A percentile compares a stretch with the other conserved stretches of the same genome.
Evolutionary conservation across 768 basidiomycete genomes (phyloP).

Genomic region (Trametes punicea): DNA sequence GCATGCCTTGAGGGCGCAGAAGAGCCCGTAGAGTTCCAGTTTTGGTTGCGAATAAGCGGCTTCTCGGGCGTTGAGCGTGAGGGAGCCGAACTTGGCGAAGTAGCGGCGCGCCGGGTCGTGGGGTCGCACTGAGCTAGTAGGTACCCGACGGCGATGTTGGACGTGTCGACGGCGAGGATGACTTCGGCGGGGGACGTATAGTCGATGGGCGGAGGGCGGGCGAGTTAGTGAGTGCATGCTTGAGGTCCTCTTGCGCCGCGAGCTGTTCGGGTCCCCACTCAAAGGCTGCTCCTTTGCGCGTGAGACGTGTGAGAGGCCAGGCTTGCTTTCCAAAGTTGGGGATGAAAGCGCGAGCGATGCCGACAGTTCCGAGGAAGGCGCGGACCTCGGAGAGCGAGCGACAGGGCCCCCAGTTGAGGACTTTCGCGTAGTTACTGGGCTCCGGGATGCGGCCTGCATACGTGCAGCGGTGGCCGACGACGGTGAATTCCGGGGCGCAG

Average conservation of each 20-base stretch:
- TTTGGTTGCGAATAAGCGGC: constrained; percentile 25
- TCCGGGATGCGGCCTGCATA: constrained; percentile 33
- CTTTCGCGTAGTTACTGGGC: constrained; percentile 26
- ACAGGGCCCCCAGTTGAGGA: constrained; percentile 24
- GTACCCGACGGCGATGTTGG: constrained; percentile 25
- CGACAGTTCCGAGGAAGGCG: constrained; percentile 26
- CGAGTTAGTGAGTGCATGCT: constrained; percentile 12
- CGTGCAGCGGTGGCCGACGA: constrained; percentile 40
- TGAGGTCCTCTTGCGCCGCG: constrained; percentile 18
- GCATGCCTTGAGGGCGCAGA: constrained; percentile 16
- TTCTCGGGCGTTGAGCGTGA: constrained; percentile 33
- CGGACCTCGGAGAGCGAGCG: constrained; percentile 23
- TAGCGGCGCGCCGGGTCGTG: constrained; percentile 8
- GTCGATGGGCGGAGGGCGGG: constrained; percentile 24
- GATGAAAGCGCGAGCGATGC: constrained; percentile 24
- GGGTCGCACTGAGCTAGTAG: constrained; percentile 28
- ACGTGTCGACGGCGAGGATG: constrained; percentile 28
- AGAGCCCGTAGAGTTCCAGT: constrained; percentile 28
- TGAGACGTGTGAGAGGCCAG: constrained; percentile 19
- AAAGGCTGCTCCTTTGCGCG: constrained; percentile 23
- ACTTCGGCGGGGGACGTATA: constrained; percentile 18
- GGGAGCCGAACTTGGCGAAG: constrained; percentile 37
- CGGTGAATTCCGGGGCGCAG: background rate
- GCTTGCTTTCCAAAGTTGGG: constrained; percentile 23
- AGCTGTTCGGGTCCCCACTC: constrained; percentile 16